A percentile compares a stretch with the other conserved stretches of the same genome.
These are phyloP conservation scores for Ampelocalamus luodianensis DNA, from an alignment of 176 grass and related monocot species.

Conservation along the genomic window DNA sequence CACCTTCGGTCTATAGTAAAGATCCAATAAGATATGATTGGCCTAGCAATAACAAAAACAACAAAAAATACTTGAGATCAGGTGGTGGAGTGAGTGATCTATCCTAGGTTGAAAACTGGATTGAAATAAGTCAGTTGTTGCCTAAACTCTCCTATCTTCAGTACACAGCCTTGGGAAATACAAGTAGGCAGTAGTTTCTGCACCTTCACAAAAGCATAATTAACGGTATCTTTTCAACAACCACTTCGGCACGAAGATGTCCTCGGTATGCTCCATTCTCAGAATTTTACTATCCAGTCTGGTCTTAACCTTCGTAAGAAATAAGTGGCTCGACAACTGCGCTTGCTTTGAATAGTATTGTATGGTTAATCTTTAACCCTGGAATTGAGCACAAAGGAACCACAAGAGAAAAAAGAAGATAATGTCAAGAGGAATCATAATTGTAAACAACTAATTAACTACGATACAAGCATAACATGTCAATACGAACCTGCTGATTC, in stretches of 20 bases:
- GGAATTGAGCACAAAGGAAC: conserved; percentile 14
- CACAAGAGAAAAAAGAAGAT: background rate
- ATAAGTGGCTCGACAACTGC: conserved; percentile 4
- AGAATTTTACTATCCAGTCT: conserved; percentile 23
- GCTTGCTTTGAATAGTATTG: conserved; percentile 7
- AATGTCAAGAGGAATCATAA: conserved; percentile 15
- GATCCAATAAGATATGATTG: background rate
- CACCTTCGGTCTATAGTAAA: too few relatives aligned
- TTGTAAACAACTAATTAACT: conserved; percentile 1
- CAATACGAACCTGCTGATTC: conserved; percentile 73
- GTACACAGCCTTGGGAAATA: conserved; percentile 1
- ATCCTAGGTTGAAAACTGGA: background rate
- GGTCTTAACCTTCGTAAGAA: conserved; percentile 18
- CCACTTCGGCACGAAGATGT: conserved; percentile 6
- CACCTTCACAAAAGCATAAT: conserved; percentile 9
- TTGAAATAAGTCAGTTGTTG: background rate
- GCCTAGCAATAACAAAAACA: background rate
- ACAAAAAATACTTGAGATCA: background rate
- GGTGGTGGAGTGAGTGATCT: background rate
- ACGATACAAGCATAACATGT: background rate
- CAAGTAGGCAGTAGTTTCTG: conserved; percentile 9
- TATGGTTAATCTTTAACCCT: conserved; percentile 42
- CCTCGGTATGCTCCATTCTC: conserved; percentile 3
- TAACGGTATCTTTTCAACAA: background rate
- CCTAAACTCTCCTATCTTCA: background rate